Percentiles rank a stretch among this genome's conserved stretches.
These are phyloP conservation scores for Gaultheria prostrata DNA, from an alignment of 148 eudicot species.

Conservation along the genomic window DNA sequence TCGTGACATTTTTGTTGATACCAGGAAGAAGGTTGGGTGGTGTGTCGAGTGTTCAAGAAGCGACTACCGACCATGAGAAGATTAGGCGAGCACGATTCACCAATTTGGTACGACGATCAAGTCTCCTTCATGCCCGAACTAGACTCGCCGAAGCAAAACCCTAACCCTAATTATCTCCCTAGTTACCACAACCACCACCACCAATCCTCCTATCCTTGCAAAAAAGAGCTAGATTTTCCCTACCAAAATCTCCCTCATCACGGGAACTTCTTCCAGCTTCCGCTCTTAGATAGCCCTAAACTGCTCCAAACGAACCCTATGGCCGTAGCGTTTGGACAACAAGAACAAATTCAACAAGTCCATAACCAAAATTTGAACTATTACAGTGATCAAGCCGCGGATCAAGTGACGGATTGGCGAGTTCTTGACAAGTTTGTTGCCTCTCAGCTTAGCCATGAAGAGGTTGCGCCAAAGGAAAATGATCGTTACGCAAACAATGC, in stretches of 20 bases:
- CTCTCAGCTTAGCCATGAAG: constrained; percentile 73
- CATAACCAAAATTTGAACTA: constrained; percentile 24
- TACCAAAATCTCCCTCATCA: constrained; percentile 44
- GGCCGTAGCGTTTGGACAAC: constrained; percentile 22
- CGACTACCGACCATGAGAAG: constrained; percentile 49
- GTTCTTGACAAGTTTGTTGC: constrained; percentile 82
- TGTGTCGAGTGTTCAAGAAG: constrained; percentile 84
- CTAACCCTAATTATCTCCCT: constrained; percentile 20
- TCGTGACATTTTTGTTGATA: not conserved
- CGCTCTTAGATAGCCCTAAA: constrained; percentile 37
- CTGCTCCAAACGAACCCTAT: constrained; percentile 26
- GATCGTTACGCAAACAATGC: constrained; percentile 14
- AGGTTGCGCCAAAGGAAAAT: constrained; percentile 31
- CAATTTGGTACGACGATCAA: constrained; percentile 74
- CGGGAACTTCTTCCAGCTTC: constrained; percentile 40
- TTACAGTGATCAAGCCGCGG: constrained; percentile 29
- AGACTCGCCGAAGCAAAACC: constrained; percentile 48
- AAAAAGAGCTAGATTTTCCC: constrained; percentile 46
- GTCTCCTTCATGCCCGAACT: constrained; percentile 62
- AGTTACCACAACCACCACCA: constrained; percentile 16
- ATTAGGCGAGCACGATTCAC: constrained; percentile 48
- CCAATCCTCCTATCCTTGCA: constrained; percentile 35
- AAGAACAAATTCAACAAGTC: constrained; percentile 19
- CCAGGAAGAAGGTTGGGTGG: constrained; percentile 95
- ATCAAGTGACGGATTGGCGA: constrained; percentile 74